Conservation (phyloP, 1,284 basidiomycete genomes). For the Ustilago hordei region DNA sequence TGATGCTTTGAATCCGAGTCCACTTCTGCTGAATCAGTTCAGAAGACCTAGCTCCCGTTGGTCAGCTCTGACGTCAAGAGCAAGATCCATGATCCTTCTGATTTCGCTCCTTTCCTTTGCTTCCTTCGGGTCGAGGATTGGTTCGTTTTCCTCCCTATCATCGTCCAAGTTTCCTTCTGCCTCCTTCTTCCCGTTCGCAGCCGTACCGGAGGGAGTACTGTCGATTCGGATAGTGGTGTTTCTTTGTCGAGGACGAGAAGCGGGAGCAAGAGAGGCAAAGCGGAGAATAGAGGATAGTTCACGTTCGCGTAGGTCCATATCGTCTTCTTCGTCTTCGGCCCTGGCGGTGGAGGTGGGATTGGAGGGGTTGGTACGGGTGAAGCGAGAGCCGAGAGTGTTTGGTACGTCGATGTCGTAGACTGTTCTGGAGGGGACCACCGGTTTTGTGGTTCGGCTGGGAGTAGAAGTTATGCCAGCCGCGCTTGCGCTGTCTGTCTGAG, state of each 20-base stretch:
- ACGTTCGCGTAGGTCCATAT: conserved; percentile 3
- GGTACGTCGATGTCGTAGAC: conserved; percentile 35
- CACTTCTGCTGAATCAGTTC: conserved; percentile 17
- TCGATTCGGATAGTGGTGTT: conserved; percentile 9
- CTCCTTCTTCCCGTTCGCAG: background rate
- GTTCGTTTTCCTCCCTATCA: conserved; percentile 6
- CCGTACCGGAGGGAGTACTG: background rate
- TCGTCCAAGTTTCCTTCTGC: background rate
- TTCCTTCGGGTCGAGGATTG: conserved; percentile 6
- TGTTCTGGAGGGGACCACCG: conserved; percentile 8
- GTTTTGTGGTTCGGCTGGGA: background rate
- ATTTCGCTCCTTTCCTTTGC: conserved; percentile 15
- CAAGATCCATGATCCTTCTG: conserved; percentile 24
- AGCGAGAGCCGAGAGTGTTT: conserved; percentile 27
- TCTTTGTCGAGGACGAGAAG: conserved; percentile 7
- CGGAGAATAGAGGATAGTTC: conserved; percentile 27
- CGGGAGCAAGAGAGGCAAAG: conserved; percentile 28
- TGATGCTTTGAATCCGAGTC: background rate
- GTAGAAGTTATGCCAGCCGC: background rate
- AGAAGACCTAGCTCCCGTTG: conserved; percentile 36
- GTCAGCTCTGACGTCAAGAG: conserved; percentile 29
- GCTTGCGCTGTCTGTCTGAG: background rate
- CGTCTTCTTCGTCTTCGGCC: conserved; percentile 9
- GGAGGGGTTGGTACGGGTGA: conserved; percentile 6
- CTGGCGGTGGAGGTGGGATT: background rate